phyloP scores from a whole-genome alignment of 2,329 filamentous ascomycete genomes.

The Escovopsis sp. region DNA sequence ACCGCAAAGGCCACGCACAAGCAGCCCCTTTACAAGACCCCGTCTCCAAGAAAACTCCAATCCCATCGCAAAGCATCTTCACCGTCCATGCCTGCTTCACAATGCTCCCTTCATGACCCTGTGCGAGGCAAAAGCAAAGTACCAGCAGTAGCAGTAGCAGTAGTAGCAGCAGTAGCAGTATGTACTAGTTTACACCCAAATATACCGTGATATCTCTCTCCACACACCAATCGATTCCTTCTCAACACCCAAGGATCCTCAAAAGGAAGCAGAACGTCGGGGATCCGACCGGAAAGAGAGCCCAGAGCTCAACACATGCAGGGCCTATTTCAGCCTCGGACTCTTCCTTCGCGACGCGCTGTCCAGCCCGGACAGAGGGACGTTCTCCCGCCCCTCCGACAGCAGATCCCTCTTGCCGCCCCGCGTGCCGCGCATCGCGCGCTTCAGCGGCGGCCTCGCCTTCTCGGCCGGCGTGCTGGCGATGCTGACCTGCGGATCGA shows the following conservation, averaged over 20 bases:
- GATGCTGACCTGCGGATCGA: slow-evolving; percentile 28
- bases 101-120: too few species aligned
- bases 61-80: too few species aligned
- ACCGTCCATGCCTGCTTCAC: too few species aligned
- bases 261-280: background rate
- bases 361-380: slow-evolving; percentile 30
- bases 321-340: slow-evolving; percentile 28
- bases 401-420: slow-evolving; percentile 20
- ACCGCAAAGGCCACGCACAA: too few species aligned
- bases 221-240: background rate
- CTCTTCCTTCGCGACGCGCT: slow-evolving; percentile 39
- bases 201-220: background rate
- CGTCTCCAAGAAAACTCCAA: too few species aligned
- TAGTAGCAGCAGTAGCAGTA: too few species aligned
- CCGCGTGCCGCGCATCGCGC: slow-evolving; percentile 22
- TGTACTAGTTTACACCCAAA: too few species aligned
- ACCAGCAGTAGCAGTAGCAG: too few species aligned
- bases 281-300: background rate
- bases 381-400: slow-evolving; percentile 36
- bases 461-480: slow-evolving; percentile 27
- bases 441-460: slow-evolving; percentile 34
- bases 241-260: background rate
- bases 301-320: background rate
- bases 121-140: too few species aligned
- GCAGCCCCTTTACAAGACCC: too few species aligned